Evolutionary conservation across 441 rosid species (phyloP), one percentile per base, ranked within the genome.

Genomic region (Pelargonium australe): DNA sequence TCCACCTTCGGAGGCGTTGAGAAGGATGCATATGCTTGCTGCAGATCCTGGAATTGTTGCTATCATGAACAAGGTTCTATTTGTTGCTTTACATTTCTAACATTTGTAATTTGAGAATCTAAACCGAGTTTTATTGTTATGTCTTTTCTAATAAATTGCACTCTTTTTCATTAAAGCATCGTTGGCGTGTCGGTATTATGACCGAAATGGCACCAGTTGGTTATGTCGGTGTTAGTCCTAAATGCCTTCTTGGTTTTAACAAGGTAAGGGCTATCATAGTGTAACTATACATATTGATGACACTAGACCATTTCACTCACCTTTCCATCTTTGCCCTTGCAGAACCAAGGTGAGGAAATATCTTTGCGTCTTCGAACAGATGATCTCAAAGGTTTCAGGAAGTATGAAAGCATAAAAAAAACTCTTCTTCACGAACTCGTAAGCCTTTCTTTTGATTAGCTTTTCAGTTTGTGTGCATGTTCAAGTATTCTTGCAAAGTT

Each of bases 171-270:
- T n/a, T 71, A 37, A 78, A 95, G 99, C 96, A 89, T 83, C 87
- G 74, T 8, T 95, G 99, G 98, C 83, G 84, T 11, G 85, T 92
- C 17, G 95, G 89, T 75, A 82, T 89, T 70, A 87, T 95, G 99
- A 87, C 98, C 2, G 99, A 95, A 86, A 80, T 92, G 80, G 99
- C 99, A 53, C 99, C 98, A 16, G 88, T 89, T 79, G 98, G 99
- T 76, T 90, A 90, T 81, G 99, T 95, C 55, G 99, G 99, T 68
- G 80, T 90, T 64, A 89, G 89, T 79, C 98, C 97, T 7, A 81
- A 77, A 77, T 95, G 98, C 77, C 64, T 92, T 74, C 89, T 95
- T 1, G 99, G 99, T 23, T 81, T 92, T 57, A 95, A 95, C 75
- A 89, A 87, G 97, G 99, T 92, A 85, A 72, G 17, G 17, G 20